These are phyloP conservation scores for Sideroxylon spinosum DNA, from an alignment of 179 eudicot genomes.

Conservation along the genomic window DNA sequence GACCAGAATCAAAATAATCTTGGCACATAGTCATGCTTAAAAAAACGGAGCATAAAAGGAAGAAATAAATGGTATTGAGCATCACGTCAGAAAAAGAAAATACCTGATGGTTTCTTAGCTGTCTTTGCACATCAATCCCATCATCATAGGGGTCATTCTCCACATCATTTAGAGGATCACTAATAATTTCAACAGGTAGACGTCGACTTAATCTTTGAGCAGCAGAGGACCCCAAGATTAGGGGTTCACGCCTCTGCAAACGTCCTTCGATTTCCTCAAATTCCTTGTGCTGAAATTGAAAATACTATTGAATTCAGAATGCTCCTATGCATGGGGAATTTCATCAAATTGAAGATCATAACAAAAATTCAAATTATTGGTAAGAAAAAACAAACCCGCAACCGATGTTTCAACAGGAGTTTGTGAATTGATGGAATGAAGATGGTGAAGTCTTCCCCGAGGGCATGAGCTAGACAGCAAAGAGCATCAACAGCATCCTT, in stretches of 20 bases:
- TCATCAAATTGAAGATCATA: background rate
- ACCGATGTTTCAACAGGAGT: slow-evolving; percentile 73
- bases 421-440: slow-evolving; percentile 90
- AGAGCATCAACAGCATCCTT: slow-evolving; percentile 97
- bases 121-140: slow-evolving; percentile 50
- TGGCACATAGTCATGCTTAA: too few relatives aligned
- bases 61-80: background rate
- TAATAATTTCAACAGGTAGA: slow-evolving; percentile 79
- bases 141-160: slow-evolving; percentile 74
- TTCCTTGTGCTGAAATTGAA: slow-evolving; percentile 72
- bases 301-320: background rate
- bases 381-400: slow-evolving; percentile 49
- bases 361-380: slow-evolving; percentile 6
- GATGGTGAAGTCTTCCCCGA: slow-evolving; percentile 91
- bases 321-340: background rate
- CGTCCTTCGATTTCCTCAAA: slow-evolving; percentile 93
- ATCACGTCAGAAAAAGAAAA: slow-evolving; percentile 1
- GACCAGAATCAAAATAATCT: too few relatives aligned
- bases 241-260: slow-evolving; percentile 62
- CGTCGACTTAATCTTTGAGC: slow-evolving; percentile 72
- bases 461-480: slow-evolving; percentile 91
- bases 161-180: slow-evolving; percentile 81
- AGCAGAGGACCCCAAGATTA: slow-evolving; percentile 59
- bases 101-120: slow-evolving; percentile 68
- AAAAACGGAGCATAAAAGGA: background rate